These are phyloP conservation scores for Periglandula ipomoeae DNA, from an alignment of 2,329 filamentous ascomycete species.

Conservation along the genomic window DNA sequence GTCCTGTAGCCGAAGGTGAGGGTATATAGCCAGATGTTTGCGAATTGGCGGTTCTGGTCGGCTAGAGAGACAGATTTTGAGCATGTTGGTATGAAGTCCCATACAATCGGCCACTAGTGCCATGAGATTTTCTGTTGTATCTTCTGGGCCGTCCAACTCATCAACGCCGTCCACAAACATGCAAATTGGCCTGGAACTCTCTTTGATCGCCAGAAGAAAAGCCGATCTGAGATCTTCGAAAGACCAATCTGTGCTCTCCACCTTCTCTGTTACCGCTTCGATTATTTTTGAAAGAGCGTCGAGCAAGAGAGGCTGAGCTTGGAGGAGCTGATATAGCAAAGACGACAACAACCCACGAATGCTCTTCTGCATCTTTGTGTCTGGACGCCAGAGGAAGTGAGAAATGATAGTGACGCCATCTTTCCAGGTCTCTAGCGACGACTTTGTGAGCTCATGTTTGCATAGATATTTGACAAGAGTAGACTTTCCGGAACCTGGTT, in stretches of 20 bases:
- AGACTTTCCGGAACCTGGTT: slow-evolving; percentile 23
- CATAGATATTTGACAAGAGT: slow-evolving; percentile 22
- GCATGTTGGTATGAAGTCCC: neutral
- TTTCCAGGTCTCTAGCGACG: slow-evolving; percentile 14
- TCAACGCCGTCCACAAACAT: slow-evolving; percentile 12
- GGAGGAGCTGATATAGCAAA: slow-evolving; percentile 14
- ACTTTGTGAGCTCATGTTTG: slow-evolving; percentile 8
- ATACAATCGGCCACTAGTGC: neutral
- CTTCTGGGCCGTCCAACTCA: slow-evolving; percentile 8
- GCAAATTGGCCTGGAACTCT: neutral
- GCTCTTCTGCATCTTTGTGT: slow-evolving; percentile 16
- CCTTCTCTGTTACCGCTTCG: neutral
- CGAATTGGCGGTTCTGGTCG: slow-evolving; percentile 6
- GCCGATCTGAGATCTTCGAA: neutral
- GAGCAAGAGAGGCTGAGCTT: neutral
- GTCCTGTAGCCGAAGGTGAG: slow-evolving; percentile 1
- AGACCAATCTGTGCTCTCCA: slow-evolving; percentile 11
- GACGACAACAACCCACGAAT: slow-evolving; percentile 17
- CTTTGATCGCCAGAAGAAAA: neutral
- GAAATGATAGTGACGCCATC: slow-evolving; percentile 8
- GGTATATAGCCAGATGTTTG: neutral
- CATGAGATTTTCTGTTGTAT: slow-evolving; percentile 4
- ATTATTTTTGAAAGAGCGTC: neutral
- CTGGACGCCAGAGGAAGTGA: slow-evolving; percentile 24
- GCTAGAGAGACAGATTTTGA: slow-evolving; percentile 12